These are phyloP conservation scores for Aspergillus heteromorphus DNA, from an alignment of 495 filamentous ascomycete species.

Conservation along the genomic window DNA sequence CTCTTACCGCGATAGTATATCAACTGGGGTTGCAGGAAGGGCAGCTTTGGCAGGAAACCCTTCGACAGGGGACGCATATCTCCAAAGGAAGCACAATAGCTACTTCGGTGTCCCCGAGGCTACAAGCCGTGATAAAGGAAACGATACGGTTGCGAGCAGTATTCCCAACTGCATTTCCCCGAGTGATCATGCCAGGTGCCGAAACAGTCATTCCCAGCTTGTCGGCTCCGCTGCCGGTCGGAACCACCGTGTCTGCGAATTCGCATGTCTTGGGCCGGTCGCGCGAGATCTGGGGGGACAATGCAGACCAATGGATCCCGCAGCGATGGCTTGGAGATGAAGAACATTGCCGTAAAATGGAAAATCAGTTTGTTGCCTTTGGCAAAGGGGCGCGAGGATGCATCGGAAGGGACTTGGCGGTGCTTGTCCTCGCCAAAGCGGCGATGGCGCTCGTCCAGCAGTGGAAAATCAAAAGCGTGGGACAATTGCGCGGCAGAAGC, in stretches of 20 bases:
- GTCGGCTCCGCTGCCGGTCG: conserved; percentile 52
- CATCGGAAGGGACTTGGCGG: conserved; percentile 14
- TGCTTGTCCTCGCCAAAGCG: conserved; percentile 12
- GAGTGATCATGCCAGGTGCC: conserved; percentile 28
- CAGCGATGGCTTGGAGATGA: conserved; percentile 49
- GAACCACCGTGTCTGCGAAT: conserved; percentile 50
- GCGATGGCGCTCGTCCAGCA: conserved; percentile 6
- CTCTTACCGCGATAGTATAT: conserved; percentile 11
- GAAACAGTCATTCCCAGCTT: conserved; percentile 10
- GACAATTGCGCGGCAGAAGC: conserved; percentile 8
- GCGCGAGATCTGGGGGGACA: conserved; percentile 49
- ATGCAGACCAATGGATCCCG: conserved; percentile 49
- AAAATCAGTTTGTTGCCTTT: conserved; percentile 20
- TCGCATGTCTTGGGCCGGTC: conserved; percentile 54
- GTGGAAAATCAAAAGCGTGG: conserved; percentile 11
- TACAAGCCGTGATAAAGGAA: conserved; percentile 67
- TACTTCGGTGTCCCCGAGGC: conserved; percentile 48
- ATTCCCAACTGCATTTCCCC: conserved; percentile 61
- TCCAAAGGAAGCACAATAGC: background rate
- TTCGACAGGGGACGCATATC: conserved; percentile 1
- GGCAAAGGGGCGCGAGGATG: conserved; percentile 17
- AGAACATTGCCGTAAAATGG: conserved; percentile 39
- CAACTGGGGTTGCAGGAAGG: conserved; percentile 13
- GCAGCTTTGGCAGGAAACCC: conserved; percentile 12
- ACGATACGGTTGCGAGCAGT: conserved; percentile 64